A percentile compares a stretch with the other conserved stretches of the same genome.
These are phyloP conservation scores for Monosporascus ibericus DNA, from an alignment of 2,329 filamentous ascomycete genomes.

Conservation along the genomic window DNA sequence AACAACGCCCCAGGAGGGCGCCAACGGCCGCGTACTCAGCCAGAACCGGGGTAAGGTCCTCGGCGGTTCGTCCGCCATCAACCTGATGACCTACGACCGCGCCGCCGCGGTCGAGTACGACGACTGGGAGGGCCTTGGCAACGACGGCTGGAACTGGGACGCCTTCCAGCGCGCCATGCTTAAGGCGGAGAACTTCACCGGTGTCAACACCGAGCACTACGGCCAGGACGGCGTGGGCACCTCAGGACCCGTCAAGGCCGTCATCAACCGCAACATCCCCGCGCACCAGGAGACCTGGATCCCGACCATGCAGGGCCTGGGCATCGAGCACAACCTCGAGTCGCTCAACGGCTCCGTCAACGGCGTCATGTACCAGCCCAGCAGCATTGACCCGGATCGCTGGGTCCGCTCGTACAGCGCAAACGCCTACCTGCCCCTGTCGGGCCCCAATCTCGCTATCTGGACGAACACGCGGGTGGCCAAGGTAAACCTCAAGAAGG, in stretches of 20 bases:
- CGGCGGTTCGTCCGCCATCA: slow-evolving; percentile 57
- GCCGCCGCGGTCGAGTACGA: slow-evolving; percentile 45
- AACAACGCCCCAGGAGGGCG: slow-evolving; percentile 31
- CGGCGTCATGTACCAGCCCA: slow-evolving; percentile 32
- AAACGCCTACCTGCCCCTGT: slow-evolving; percentile 32
- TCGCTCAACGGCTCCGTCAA: slow-evolving; percentile 33
- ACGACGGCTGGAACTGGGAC: slow-evolving; percentile 53
- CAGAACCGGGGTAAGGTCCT: slow-evolving; percentile 45
- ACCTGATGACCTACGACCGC: slow-evolving; percentile 50
- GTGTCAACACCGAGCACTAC: slow-evolving; percentile 31
- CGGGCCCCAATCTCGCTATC: slow-evolving; percentile 38
- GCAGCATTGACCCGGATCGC: slow-evolving; percentile 26
- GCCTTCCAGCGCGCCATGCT: slow-evolving; percentile 27
- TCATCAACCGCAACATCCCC: slow-evolving; percentile 35
- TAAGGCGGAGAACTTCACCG: neutral
- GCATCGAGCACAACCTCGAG: slow-evolving; percentile 28
- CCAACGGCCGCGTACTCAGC: slow-evolving; percentile 32
- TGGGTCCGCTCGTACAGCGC: slow-evolving; percentile 34
- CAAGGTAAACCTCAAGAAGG: slow-evolving; percentile 36
- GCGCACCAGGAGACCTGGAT: slow-evolving; percentile 41
- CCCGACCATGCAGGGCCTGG: slow-evolving; percentile 29
- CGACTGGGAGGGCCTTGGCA: slow-evolving; percentile 52
- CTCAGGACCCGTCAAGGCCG: slow-evolving; percentile 42
- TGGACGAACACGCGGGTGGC: slow-evolving; percentile 39
- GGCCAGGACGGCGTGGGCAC: slow-evolving; percentile 35